Base-by-base conservation (phyloP, 2,329 filamentous ascomycete species). In the Diatrype stigma region DNA sequence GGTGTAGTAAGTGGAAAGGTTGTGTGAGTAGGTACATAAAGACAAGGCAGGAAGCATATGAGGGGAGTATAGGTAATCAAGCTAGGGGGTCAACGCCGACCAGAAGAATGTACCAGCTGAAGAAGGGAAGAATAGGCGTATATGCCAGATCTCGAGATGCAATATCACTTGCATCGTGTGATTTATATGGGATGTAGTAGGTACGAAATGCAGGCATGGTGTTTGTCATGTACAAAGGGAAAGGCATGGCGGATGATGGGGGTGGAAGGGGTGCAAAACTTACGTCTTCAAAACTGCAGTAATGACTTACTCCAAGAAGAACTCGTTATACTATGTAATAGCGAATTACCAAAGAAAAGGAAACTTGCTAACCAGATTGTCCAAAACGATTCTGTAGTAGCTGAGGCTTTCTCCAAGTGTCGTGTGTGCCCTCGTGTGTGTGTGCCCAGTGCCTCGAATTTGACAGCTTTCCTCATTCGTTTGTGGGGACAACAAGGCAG, bases 381-480 rank as follows among this genome's bases (percentile, higher is more conserved):
- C 34, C 44, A 42, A 50, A 49, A 45, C 38, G 21, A 45, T 17
- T 22, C 17, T 23, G 3, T 49, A 52, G 45, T 42, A 46, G 45
- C 46, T 55, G 42, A 51, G 53, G 51, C 54, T 49, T 56, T 51
- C 47, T 47, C n/a, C 42, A 44, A 50, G 51, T 58, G 59, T 58
- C 46, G 59, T 58, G 57, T 56, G 57, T 56, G 57, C 56, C 47
- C 57, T 60, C n/a, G n/a, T n/a, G n/a, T n/a, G n/a, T n/a, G n/a
- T n/a, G n/a, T n/a, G n/a, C n/a, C n/a, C n/a, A n/a, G n/a, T n/a
- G n/a, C n/a, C n/a, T n/a, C 53, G 60, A 63, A 63, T 67, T 64
- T 60, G 64, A 68, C 66, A 68, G 59, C 63, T 68, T 67, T 63
- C 65, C 63, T 58, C 60, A 66, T 52, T 42, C 11, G 56, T 54